These are phyloP conservation scores for Populus ilicifolia DNA, from an alignment of 345 rosid genomes.

Conservation along the genomic window DNA sequence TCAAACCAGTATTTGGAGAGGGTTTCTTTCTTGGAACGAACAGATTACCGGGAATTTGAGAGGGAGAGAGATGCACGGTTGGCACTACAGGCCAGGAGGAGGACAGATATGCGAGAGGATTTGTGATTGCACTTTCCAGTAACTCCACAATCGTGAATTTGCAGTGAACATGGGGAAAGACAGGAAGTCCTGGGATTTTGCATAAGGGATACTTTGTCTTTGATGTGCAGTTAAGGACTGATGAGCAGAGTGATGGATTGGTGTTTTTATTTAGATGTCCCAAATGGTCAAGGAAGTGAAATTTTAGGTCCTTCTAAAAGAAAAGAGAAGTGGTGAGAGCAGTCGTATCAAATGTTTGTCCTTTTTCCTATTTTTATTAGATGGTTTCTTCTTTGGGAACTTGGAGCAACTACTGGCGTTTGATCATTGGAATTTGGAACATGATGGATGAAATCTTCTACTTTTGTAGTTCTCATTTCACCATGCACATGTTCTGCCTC, in stretches of 20 bases:
- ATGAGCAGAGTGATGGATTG: neutral
- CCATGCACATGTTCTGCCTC: neutral
- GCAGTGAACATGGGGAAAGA: conserved; percentile 1
- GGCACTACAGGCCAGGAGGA: conserved; percentile 65
- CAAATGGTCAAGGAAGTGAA: neutral
- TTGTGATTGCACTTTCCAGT: conserved; percentile 12
- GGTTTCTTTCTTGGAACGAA: conserved; percentile 75
- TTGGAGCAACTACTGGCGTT: neutral
- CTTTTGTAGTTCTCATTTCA: neutral
- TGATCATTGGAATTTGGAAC: neutral
- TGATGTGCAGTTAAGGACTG: neutral
- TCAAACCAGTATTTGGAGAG: conserved; percentile 82
- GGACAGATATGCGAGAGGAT: conserved; percentile 53
- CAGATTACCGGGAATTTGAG: conserved; percentile 86
- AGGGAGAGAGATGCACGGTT: conserved; percentile 94
- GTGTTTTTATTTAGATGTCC: neutral
- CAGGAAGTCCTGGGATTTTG: neutral
- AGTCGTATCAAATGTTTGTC: neutral
- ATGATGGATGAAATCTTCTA: neutral
- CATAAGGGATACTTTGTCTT: neutral
- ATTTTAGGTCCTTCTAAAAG: neutral
- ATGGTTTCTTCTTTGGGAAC: neutral
- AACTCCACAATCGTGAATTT: neutral
- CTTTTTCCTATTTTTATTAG: neutral
- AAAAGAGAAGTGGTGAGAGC: neutral